A percentile compares a stretch with the other conserved stretches of the same genome.
Evolutionary conservation across 768 basidiomycete genomes (phyloP).

Genomic region (Crassisporium funariophilum): DNA sequence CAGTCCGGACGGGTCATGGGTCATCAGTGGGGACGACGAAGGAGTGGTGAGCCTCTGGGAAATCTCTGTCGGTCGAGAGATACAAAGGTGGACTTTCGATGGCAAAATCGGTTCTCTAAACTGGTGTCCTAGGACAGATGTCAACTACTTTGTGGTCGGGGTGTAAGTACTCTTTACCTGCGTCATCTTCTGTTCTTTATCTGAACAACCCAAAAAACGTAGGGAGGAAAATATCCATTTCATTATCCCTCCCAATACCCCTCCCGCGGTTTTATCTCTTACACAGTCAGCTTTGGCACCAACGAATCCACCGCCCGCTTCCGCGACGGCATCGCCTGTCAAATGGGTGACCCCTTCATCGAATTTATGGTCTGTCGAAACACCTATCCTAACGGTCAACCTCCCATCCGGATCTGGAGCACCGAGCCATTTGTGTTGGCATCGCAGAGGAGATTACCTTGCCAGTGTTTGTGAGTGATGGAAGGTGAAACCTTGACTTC

Average conservation of each 20-base stretch:
- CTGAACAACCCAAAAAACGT: slow-evolving; percentile 18
- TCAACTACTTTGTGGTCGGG: slow-evolving; percentile 76
- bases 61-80: slow-evolving; percentile 82
- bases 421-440: slow-evolving; percentile 87
- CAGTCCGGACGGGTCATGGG: slow-evolving; percentile 92
- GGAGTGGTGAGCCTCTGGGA: slow-evolving; percentile 93
- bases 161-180: slow-evolving; percentile 54
- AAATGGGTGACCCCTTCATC: slow-evolving; percentile 66
- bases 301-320: slow-evolving; percentile 58
- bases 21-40: slow-evolving; percentile 86
- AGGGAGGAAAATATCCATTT: slow-evolving; percentile 85
- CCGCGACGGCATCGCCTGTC: slow-evolving; percentile 59
- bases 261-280: slow-evolving; percentile 53
- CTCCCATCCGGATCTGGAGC: slow-evolving; percentile 69
- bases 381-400: slow-evolving; percentile 59
- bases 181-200: slow-evolving; percentile 1
- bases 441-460: slow-evolving; percentile 92
- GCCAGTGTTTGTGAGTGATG: slow-evolving; percentile 85
- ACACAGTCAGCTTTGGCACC: slow-evolving; percentile 68
- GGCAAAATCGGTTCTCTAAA: slow-evolving; percentile 81
- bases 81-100: slow-evolving; percentile 83
- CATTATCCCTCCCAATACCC: slow-evolving; percentile 78
- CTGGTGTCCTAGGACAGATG: slow-evolving; percentile 91
- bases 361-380: slow-evolving; percentile 49
- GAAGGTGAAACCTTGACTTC: slow-evolving; percentile 1